phyloP scores from a whole-genome alignment of 1,284 basidiomycete genomes.

The Trametes pubescens region DNA sequence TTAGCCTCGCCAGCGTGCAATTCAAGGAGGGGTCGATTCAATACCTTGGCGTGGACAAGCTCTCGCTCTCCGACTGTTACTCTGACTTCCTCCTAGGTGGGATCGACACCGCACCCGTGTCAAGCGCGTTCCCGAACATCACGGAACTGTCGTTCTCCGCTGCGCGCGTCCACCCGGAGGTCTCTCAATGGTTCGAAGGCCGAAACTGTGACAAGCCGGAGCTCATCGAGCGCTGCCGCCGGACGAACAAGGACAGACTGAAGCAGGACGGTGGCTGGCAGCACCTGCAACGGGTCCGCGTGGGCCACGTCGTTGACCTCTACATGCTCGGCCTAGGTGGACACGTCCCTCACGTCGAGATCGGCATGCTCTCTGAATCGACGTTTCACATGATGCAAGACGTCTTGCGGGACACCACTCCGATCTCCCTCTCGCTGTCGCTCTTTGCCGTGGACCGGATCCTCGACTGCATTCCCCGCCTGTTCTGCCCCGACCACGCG shows the following conservation, averaged over 20 bases:
- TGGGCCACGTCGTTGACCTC: slow-evolving; percentile 23
- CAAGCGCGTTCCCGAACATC: slow-evolving; percentile 18
- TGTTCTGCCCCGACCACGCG: neutral
- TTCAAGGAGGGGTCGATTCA: slow-evolving; percentile 3
- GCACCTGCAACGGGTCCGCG: slow-evolving; percentile 9
- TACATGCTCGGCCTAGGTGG: slow-evolving; percentile 23
- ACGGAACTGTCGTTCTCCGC: slow-evolving; percentile 15
- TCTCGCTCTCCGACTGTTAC: slow-evolving; percentile 22
- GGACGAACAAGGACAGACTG: slow-evolving; percentile 15
- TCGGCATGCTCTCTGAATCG: slow-evolving; percentile 21
- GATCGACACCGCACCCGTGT: slow-evolving; percentile 18
- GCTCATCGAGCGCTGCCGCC: slow-evolving; percentile 22
- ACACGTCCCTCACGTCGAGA: slow-evolving; percentile 15
- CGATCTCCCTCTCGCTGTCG: slow-evolving; percentile 15
- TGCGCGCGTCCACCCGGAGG: slow-evolving; percentile 15
- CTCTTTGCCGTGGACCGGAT: slow-evolving; percentile 17
- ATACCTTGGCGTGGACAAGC: slow-evolving; percentile 10
- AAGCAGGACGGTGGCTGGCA: slow-evolving; percentile 4
- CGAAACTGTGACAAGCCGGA: slow-evolving; percentile 21
- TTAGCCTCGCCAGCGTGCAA: slow-evolving; percentile 19
- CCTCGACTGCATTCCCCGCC: slow-evolving; percentile 16
- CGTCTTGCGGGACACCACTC: slow-evolving; percentile 18
- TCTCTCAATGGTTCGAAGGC: slow-evolving; percentile 19
- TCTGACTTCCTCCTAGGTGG: slow-evolving; percentile 15
- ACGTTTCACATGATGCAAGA: slow-evolving; percentile 24